phyloP scores from a whole-genome alignment of 139 green algal genomes.

The Chlorella sp. region DNA sequence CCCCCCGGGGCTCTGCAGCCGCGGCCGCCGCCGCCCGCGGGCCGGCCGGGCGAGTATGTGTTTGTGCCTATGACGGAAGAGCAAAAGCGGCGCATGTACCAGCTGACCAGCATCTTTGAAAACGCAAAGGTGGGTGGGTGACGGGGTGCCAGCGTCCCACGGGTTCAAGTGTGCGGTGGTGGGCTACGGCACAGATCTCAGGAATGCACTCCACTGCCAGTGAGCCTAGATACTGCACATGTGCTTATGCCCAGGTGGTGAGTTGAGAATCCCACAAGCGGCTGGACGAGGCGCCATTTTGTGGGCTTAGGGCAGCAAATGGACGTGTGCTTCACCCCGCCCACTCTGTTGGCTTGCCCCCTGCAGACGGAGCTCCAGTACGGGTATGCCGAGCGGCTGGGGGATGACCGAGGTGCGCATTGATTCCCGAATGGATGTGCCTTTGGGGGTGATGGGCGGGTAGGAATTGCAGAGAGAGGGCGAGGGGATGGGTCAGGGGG shows the following conservation, averaged over 20 bases:
- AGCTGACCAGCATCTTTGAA: conserved; percentile 51
- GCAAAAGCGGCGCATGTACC: conserved; percentile 33
- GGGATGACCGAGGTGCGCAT: conserved; percentile 8
- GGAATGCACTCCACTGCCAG: too few species aligned
- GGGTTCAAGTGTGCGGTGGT: too few species aligned
- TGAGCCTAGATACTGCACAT: too few species aligned
- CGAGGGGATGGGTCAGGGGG: too few species aligned
- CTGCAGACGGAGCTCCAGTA: conserved; percentile 32
- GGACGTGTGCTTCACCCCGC: neutral
- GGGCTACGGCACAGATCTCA: too few species aligned
- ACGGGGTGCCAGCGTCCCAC: neutral
- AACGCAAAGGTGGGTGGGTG: conserved; percentile 26
- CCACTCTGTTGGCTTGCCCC: neutral
- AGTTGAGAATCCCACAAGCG: neutral
- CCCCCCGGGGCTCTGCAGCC: neutral
- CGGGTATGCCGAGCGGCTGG: neutral
- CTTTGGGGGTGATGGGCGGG: too few species aligned
- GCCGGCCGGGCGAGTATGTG: neutral
- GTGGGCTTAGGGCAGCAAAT: too few species aligned
- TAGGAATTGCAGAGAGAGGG: too few species aligned
- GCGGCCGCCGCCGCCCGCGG: neutral
- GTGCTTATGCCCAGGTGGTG: too few species aligned
- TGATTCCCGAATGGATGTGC: too few species aligned
- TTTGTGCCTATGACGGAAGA: conserved; percentile 30
- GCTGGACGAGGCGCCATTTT: too few species aligned